These are phyloP conservation scores for Calonectria crousiana DNA, from an alignment of 2,329 filamentous ascomycete genomes.

Conservation along the genomic window DNA sequence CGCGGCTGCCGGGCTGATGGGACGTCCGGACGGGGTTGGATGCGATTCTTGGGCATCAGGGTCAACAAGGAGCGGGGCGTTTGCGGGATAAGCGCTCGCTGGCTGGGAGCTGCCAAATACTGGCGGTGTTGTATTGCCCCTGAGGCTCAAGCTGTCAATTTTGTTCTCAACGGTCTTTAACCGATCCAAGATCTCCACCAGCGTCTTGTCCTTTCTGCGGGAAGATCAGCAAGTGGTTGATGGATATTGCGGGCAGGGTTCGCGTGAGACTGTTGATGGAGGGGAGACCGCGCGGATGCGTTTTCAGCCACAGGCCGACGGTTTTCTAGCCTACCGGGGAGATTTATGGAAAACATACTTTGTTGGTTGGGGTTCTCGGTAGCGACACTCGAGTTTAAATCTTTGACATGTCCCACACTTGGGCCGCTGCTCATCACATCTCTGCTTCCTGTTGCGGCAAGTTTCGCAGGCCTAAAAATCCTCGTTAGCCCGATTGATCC, in stretches of 20 bases:
- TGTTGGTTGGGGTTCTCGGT: slow-evolving; percentile 71
- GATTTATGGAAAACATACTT: slow-evolving; percentile 61
- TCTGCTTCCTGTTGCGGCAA: slow-evolving; percentile 71
- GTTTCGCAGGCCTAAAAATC: slow-evolving; percentile 65
- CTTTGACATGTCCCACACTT: slow-evolving; percentile 71
- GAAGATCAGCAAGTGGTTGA: slow-evolving; percentile 28
- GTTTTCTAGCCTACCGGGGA: slow-evolving; percentile 8
- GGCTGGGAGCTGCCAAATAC: slow-evolving; percentile 37
- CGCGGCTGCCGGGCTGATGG: slow-evolving; percentile 33
- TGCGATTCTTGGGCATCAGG: slow-evolving; percentile 39
- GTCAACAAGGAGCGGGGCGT: slow-evolving; percentile 37
- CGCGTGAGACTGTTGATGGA: neutral
- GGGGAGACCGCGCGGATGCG: slow-evolving; percentile 17
- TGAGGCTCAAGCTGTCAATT: slow-evolving; percentile 59
- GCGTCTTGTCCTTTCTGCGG: slow-evolving; percentile 71
- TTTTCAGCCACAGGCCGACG: slow-evolving; percentile 21
- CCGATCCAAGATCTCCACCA: slow-evolving; percentile 70
- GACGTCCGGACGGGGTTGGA: slow-evolving; percentile 32
- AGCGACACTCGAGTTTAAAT: slow-evolving; percentile 69
- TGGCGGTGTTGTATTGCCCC: slow-evolving; percentile 31
- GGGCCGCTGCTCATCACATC: slow-evolving; percentile 72
- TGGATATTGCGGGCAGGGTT: neutral
- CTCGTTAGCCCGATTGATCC: slow-evolving; percentile 24
- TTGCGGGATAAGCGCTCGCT: slow-evolving; percentile 34
- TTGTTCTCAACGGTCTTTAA: slow-evolving; percentile 67